phyloP scores from a whole-genome alignment of 176 grass and related monocot genomes.

The Hordeum vulgare region DNA sequence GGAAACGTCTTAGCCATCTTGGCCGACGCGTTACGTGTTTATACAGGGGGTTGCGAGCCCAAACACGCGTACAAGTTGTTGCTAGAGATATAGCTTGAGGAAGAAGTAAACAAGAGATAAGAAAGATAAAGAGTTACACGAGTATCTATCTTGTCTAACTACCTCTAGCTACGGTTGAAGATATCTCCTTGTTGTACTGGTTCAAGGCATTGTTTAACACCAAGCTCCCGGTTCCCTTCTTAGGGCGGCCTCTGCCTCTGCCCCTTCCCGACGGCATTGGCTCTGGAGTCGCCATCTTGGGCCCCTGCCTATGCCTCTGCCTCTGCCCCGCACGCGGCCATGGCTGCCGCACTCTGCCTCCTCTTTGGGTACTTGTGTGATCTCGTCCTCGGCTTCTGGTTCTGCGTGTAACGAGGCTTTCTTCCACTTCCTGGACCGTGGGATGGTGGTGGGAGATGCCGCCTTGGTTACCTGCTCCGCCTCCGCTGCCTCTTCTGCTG shows the following conservation, averaged over 20 bases:
- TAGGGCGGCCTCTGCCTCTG: conserved; percentile 62
- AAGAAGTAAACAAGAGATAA: too few species aligned
- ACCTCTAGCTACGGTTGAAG: too few species aligned
- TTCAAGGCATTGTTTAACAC: too few species aligned
- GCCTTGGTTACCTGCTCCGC: conserved; percentile 37
- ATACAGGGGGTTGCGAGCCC: too few species aligned
- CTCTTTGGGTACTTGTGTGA: not conserved
- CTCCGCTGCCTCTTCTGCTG: conserved; percentile 32
- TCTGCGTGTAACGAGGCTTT: conserved; percentile 40
- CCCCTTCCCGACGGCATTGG: conserved; percentile 39
- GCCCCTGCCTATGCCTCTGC: conserved; percentile 38
- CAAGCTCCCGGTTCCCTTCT: conserved; percentile 30
- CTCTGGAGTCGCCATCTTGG: conserved; percentile 27
- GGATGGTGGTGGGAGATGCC: conserved; percentile 37
- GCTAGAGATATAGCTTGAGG: too few species aligned
- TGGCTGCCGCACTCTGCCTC: conserved; percentile 17
- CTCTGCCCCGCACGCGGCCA: conserved; percentile 40
- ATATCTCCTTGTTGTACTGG: too few species aligned
- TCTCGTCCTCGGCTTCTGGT: conserved; percentile 40
- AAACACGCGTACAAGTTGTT: too few species aligned
- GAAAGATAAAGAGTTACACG: too few species aligned
- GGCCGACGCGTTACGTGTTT: too few species aligned
- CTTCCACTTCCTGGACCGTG: conserved; percentile 64
- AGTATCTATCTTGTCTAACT: too few species aligned
- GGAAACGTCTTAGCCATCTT: too few species aligned